Evolutionary conservation across 1,284 basidiomycete species (phyloP).

Genomic region (Phlebopus sp.): DNA sequence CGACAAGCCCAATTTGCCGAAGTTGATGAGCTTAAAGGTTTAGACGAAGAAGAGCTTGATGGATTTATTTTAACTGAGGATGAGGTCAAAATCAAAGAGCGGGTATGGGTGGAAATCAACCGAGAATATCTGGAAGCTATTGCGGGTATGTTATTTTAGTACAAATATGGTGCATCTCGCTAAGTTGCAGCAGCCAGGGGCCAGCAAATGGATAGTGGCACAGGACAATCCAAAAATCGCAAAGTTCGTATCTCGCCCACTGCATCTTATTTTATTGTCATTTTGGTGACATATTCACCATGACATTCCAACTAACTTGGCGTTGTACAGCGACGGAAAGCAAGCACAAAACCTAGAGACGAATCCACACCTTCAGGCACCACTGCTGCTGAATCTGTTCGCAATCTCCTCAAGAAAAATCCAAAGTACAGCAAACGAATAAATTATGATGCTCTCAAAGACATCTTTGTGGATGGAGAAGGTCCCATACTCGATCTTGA

Average conservation of each 20-base stretch:
- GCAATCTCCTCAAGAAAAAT: slow-evolving; percentile 77
- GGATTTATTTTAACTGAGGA: slow-evolving; percentile 80
- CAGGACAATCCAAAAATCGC: slow-evolving; percentile 53
- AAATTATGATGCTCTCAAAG: slow-evolving; percentile 83
- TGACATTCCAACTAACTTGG: slow-evolving; percentile 5
- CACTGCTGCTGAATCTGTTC: slow-evolving; percentile 79
- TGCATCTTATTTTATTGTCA: slow-evolving; percentile 25
- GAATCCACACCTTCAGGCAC: slow-evolving; percentile 67
- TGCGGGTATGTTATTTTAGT: slow-evolving; percentile 58
- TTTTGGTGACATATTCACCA: slow-evolving; percentile 9
- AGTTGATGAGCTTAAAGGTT: slow-evolving; percentile 67
- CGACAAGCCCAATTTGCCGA: slow-evolving; percentile 49
- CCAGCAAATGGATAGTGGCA: slow-evolving; percentile 51
- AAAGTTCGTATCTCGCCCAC: slow-evolving; percentile 63
- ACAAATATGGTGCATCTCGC: slow-evolving; percentile 32
- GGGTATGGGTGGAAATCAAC: slow-evolving; percentile 97
- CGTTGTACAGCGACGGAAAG: slow-evolving; percentile 59
- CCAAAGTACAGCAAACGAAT: slow-evolving; percentile 85
- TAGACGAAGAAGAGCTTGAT: slow-evolving; percentile 95
- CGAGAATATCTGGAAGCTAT: slow-evolving; percentile 90
- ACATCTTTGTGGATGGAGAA: slow-evolving; percentile 61
- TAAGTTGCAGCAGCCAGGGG: slow-evolving; percentile 63
- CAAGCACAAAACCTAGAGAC: slow-evolving; percentile 67
- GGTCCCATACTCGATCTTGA: slow-evolving; percentile 34
- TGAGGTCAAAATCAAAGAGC: slow-evolving; percentile 88